These are phyloP conservation scores for Anastatica hierochuntica DNA, from an alignment of 345 rosid genomes.

Conservation along the genomic window DNA sequence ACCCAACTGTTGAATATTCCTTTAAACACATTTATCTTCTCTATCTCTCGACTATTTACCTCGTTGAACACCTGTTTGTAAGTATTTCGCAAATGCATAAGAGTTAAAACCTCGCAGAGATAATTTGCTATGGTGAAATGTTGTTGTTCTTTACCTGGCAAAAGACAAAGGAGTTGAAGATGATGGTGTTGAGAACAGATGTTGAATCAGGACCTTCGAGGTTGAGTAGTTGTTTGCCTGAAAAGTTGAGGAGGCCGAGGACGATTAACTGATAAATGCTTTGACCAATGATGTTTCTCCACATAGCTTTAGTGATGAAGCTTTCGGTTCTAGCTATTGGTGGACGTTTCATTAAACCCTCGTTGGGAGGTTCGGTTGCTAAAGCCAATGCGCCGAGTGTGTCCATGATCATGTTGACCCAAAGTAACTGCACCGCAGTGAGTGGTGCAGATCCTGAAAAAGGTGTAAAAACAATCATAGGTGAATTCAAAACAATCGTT, in stretches of 20 bases:
- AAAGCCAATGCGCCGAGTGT: conserved; percentile 81
- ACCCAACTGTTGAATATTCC: conserved; percentile 61
- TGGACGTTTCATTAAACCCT: conserved; percentile 57
- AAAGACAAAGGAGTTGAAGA: conserved; percentile 84
- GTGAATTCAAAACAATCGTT: too few relatives aligned
- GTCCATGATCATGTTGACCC: conserved; percentile 93
- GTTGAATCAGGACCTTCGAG: conserved; percentile 60
- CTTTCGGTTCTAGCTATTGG: conserved; percentile 46
- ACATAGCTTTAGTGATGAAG: conserved; percentile 78
- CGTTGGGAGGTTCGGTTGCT: conserved; percentile 80
- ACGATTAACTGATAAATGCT: conserved; percentile 69
- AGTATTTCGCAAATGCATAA: too few relatives aligned
- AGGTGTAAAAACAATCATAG: background rate
- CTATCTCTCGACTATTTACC: conserved; percentile 63
- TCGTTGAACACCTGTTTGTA: conserved; percentile 69
- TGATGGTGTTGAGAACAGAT: conserved; percentile 51
- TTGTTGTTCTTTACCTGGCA: conserved; percentile 99
- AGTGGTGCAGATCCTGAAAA: conserved; percentile 78
- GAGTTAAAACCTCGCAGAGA: background rate
- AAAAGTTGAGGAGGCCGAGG: conserved; percentile 49
- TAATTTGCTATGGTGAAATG: too few relatives aligned
- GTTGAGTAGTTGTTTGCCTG: conserved; percentile 44
- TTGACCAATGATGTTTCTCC: conserved; percentile 93
- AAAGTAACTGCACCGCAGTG: too few relatives aligned
- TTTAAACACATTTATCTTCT: conserved; percentile 54